Base-by-base conservation (phyloP, 495 filamentous ascomycete genomes). In the Annulohypoxylon stygium region DNA sequence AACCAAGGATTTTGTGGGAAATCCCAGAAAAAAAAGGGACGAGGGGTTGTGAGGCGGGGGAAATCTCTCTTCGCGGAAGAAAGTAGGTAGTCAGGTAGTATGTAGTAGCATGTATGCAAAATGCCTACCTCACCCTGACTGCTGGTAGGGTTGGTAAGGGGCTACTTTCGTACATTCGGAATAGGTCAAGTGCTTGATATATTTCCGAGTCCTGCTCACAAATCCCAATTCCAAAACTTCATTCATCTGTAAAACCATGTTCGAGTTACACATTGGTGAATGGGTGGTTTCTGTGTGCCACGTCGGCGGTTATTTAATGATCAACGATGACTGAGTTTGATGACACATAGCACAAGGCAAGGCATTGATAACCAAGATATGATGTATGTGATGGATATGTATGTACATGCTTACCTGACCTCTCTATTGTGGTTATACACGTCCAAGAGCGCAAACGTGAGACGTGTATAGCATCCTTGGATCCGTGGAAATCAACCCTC, bases 1-100 rank as follows among this genome's bases (percentile, higher is more conserved):
- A 74, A 70, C 67, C 61, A 74, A 62, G 71, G 66, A 74, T 62
- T 74, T 36, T 69, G 71, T 74, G 71, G 71, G 63, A 70, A 64
- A 64, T 67, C 72, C 53, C 62, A 74, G 43, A 54, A 59, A 55
- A 67, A 65, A 66, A 37, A 65, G 50, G 67, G 72, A 73, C 72
- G 72, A 68, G 72, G 72, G 72, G 62, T 68, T 26, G 36, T 60
- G 63, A 70, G 59, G 67, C 67, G 67, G 71, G 65, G 37, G 53
- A n/a, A n/a, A 43, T 73, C 59, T 67, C 58, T 47, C 50, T 55
- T 62, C 18, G 30, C 26, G 47, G 39, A 18, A 36, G 11, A 58
- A 11, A 18, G 30, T 30, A 30, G 45, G 30, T 30, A 30, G 30
- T 30, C 30, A 30, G 30, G 30, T 30, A 4, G 30, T 30, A 30